These are phyloP conservation scores for Xylariaceae sp. DNA, from an alignment of 2,329 filamentous ascomycete genomes.

Conservation along the genomic window DNA sequence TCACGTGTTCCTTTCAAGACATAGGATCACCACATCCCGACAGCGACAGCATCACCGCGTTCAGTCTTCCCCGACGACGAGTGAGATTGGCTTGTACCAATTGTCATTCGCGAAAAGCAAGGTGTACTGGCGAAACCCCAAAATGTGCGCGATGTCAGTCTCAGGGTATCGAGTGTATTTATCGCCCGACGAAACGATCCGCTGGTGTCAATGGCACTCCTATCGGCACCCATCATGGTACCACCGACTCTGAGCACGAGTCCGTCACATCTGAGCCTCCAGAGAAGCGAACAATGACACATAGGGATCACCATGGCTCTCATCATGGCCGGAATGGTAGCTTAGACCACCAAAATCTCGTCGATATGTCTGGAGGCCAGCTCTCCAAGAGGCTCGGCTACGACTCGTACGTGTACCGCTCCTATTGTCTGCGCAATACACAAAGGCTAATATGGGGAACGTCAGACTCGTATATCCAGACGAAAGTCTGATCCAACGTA, in stretches of 20 bases:
- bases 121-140: slow-evolving; percentile 64
- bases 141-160: slow-evolving; percentile 59
- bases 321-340: slow-evolving; percentile 41
- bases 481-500: slow-evolving; percentile 57
- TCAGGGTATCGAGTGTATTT: slow-evolving; percentile 63
- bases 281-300: slow-evolving; percentile 42
- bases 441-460: slow-evolving; percentile 38
- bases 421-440: slow-evolving; percentile 18
- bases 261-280: slow-evolving; percentile 44
- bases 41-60: slow-evolving; percentile 46
- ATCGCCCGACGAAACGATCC: slow-evolving; percentile 49
- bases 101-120: slow-evolving; percentile 64
- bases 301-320: slow-evolving; percentile 41
- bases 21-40: slow-evolving; percentile 45
- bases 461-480: slow-evolving; percentile 51
- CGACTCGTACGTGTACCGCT: slow-evolving; percentile 38
- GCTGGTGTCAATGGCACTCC: slow-evolving; percentile 34
- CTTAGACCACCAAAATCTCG: slow-evolving; percentile 35
- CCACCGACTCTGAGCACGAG: slow-evolving; percentile 43
- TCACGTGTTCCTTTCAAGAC: slow-evolving; percentile 64
- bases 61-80: slow-evolving; percentile 58
- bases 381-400: slow-evolving; percentile 29
- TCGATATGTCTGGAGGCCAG: slow-evolving; percentile 29
- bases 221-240: slow-evolving; percentile 33
- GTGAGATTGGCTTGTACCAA: slow-evolving; percentile 64